Evolutionary conservation across 2,329 filamentous ascomycete species (phyloP), one percentile per base, ranked within the genome.

Genomic region (Lachnellula arida): DNA sequence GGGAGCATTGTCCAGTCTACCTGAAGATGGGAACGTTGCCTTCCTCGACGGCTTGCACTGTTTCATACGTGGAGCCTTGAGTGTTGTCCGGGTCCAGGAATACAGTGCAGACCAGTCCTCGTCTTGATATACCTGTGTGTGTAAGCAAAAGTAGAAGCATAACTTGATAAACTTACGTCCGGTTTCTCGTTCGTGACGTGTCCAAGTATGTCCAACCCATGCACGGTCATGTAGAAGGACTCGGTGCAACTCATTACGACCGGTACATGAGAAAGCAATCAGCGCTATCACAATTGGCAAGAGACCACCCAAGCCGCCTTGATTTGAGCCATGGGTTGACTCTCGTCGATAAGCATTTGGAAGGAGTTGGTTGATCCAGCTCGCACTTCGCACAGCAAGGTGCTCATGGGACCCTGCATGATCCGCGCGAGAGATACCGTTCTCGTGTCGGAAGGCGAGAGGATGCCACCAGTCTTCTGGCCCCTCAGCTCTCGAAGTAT

Each of bases 391-490:
- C 8, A 56, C 50, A 46, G n/a, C 17, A n/a, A 58, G 50, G n/a
- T 53, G 46, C 5, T 54, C 35, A 22, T 60, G 14, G 5, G 54
- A 51, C 7, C 46, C 39, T 22, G 15, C 49, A 35, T 56, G 37
- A 14, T 53, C 49, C 4, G 59, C 57, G 17, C 49, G 46, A 14
- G 58, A 60, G 9, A 63, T 44, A 14, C 49, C 48, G 1, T 40
- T 15, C 5, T 48, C 23, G 49, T 65, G 49, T 6, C 15, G 19
- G 49, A 66, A 66, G 9, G 46, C 34, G 2, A 66, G 46, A 28
- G 59, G 55, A 42, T 56, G 51, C 62, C 62, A 66, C n/a, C 40
- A 46, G 35, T 63, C 50, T 22, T 62, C 28, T 17, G 56, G 54
- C 14, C 39, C 35, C 2, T 54, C 55, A 23, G 51, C 28, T 15